Base-by-base conservation (phyloP, 2,329 filamentous ascomycete species). In the Pseudocercospora fuligena region DNA sequence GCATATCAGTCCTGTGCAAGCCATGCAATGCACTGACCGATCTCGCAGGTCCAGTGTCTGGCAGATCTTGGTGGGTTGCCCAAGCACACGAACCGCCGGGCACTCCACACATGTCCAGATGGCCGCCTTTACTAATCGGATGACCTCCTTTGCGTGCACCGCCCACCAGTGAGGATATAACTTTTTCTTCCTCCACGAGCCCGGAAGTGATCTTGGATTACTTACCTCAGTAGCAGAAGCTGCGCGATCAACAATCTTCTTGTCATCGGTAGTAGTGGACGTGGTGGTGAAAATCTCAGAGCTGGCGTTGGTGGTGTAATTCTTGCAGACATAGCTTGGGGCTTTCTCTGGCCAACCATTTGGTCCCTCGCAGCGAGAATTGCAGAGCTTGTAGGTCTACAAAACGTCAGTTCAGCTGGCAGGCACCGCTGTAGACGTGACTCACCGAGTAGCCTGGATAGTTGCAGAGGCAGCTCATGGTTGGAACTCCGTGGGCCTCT, bases 401-500 rank as follows among this genome's bases (percentile, higher is more conserved):
- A 16, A 12, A n/a, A 11, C 9, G 53, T 56, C 53, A 56, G 53
- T 56, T 56, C 27, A 29, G 23, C 9, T 14, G 8, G 3, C 1
- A 29, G 21, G 1, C 2, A 27, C 3, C 21, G 12, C n/a, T 27
- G 25, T 1, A 33, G 27, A 33, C 5, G 53, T 27, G 53, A 56
- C 53, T 56, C n/a, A 56, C 53, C 11, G 53, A 27, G 27, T 56
- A 56, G 25, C n/a, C 53, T 19, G 53, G 53, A 21, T 56, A 56
- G 53, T 56, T 56, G 53, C 53, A 56, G 14, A 56, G 53, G 53
- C 53, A 56, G n/a, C 12, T 19, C 12, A 56, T 11, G 9, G 23
- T 21, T 1, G 21, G 21, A 23, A 56, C 11, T 3, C 53, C 27
- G 16, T 33, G 21, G 4, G 53, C 21, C 53, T 56, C 5, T 19